Conservation (phyloP, 805 yeast species). For the Millerozyma acaciae region DNA sequence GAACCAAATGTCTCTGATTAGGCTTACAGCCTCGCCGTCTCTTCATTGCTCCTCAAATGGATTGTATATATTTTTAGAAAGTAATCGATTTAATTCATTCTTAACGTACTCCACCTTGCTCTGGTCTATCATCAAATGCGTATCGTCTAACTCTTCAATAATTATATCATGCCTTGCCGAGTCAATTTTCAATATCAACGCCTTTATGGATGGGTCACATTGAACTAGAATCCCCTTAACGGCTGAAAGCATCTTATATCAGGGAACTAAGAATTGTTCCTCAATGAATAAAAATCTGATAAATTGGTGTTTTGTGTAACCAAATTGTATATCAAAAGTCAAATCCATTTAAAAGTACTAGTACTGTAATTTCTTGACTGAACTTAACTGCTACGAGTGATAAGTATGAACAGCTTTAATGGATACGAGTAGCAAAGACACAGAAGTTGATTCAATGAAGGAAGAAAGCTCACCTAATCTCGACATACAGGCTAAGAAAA, state of each 20-base stretch:
- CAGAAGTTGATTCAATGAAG: too few species aligned
- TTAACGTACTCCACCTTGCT: conserved; percentile 74
- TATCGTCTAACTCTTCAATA: conserved; percentile 80
- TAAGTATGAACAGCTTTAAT: too few species aligned
- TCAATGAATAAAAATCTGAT: too few species aligned
- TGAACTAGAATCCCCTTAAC: conserved; percentile 41
- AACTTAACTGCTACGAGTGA: too few species aligned
- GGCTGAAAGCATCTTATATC: conserved; percentile 37
- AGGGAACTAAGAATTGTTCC: background rate
- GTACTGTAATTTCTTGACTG: too few species aligned
- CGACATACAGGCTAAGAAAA: too few species aligned
- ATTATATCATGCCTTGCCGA: conserved; percentile 66
- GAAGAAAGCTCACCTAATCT: too few species aligned
- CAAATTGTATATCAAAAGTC: too few species aligned
- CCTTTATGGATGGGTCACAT: conserved; percentile 90
- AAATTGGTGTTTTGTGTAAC: conserved; percentile 1
- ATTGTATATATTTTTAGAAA: conserved; percentile 81
- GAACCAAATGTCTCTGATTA: conserved; percentile 8
- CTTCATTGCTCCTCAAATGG: conserved; percentile 75
- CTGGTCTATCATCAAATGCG: conserved; percentile 79
- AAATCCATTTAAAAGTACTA: too few species aligned
- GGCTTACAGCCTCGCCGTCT: background rate
- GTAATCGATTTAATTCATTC: conserved; percentile 65
- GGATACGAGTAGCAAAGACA: too few species aligned
- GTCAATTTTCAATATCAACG: conserved; percentile 81